Evolutionary conservation across 495 filamentous ascomycete genomes (phyloP), one percentile per base, ranked within the genome.

Genomic region (Aspergillus bertholletiae): DNA sequence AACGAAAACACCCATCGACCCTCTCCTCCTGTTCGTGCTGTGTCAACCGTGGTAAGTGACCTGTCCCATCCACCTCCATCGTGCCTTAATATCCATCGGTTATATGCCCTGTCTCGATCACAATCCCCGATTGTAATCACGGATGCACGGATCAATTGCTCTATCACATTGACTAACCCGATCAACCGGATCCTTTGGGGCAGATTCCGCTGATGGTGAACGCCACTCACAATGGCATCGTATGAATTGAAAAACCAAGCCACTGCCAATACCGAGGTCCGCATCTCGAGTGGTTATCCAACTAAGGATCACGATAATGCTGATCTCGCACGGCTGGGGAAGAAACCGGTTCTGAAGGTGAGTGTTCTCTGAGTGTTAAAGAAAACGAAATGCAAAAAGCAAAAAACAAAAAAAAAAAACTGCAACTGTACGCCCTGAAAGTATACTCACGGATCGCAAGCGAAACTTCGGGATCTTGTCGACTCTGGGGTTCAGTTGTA

Each of bases 401-500:
- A 28, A 28, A 28, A 28, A 28, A 28, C 4, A 8, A 28, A 8
- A 28, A 8, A 28, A 8, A 28, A 8, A 28, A 28, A 28, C n/a
- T n/a, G n/a, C n/a, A n/a, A n/a, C n/a, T n/a, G n/a, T n/a, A n/a
- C n/a, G n/a, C n/a, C n/a, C n/a, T n/a, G 26, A 28, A 37, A 37
- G 17, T n/a, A 2, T 15, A 37, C 5, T n/a, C 34, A 12, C 34
- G 34, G 13, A 7, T 12, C 17, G 4, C 7, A 7, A 73, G 74
- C 74, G 78, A 34, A 77, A 71, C 49, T 81, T 80, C 46, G 70
- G 70, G 0, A 69, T 79, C 50, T 55, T 80, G 53, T 72, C 75
- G 1, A 78, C 79, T 47, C 55, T 81, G 23, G 77, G 74, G 1
- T 80, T 81, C 48, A 71, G 67, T 41, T 76, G 72, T 46, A 79